phyloP scores from a whole-genome alignment of 2,329 filamentous ascomycete genomes.

The Nothopassalora personata region DNA sequence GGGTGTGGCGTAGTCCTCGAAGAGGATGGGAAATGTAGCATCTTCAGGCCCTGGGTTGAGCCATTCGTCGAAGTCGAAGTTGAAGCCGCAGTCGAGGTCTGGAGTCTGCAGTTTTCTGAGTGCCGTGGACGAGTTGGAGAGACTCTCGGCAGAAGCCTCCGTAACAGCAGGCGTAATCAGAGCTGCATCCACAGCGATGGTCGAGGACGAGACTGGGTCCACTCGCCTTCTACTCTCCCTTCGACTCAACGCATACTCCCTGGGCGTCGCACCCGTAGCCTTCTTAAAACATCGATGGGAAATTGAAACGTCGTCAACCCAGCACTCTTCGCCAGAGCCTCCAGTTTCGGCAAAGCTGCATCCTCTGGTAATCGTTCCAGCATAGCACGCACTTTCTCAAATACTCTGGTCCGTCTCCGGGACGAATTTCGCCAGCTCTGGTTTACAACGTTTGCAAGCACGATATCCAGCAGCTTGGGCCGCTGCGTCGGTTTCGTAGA shows the following conservation, averaged over 20 bases:
- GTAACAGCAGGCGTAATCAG: conserved; percentile 1
- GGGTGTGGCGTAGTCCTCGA: conserved; percentile 1
- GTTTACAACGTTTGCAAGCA: conserved; percentile 55
- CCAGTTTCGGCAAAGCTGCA: conserved; percentile 27
- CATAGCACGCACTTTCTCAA: conserved; percentile 5
- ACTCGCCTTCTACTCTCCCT: neutral
- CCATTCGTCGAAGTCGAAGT: conserved; percentile 8
- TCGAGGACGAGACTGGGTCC: neutral
- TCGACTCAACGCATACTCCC: conserved; percentile 32
- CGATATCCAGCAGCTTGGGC: conserved; percentile 50
- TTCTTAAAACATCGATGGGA: conserved; percentile 55
- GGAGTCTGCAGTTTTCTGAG: neutral
- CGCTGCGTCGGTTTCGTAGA: conserved; percentile 44
- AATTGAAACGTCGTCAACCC: conserved; percentile 56
- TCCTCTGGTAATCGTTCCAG: conserved; percentile 8
- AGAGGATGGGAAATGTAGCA: neutral
- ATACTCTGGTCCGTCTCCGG: conserved; percentile 10
- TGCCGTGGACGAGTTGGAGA: neutral
- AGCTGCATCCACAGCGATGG: neutral
- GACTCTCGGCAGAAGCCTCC: neutral
- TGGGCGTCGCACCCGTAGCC: conserved; percentile 49
- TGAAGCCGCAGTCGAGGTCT: too few relatives aligned
- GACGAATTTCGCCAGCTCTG: conserved; percentile 32
- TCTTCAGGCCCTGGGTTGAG: conserved; percentile 1
- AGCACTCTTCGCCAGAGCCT: conserved; percentile 47